Evolutionary conservation across 768 basidiomycete genomes (phyloP).

Genomic region (Baorangia bicolor): DNA sequence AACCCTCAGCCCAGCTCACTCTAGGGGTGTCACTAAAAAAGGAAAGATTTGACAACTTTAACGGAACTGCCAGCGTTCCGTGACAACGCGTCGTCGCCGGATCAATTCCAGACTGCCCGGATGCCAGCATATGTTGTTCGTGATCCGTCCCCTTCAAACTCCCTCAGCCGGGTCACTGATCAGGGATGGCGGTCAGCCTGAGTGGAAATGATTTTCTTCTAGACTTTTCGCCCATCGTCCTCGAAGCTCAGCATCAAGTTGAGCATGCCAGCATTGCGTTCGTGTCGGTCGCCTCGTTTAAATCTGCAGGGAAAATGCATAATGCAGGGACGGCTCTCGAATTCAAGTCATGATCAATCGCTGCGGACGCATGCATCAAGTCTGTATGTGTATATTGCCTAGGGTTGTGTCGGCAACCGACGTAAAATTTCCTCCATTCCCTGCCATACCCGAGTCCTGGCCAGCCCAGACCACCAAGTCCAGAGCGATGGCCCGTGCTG

Average conservation of each 20-base stretch:
- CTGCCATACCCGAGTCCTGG: not conserved
- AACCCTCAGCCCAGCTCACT: too few species aligned
- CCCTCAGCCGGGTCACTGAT: not conserved
- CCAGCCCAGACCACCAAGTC: not conserved
- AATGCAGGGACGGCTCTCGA: too few species aligned
- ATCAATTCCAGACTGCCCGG: too few species aligned
- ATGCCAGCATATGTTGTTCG: not conserved
- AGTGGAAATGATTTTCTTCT: not conserved
- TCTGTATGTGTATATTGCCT: too few species aligned
- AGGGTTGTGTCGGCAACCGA: not conserved
- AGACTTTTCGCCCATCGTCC: not conserved
- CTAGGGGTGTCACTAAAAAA: too few species aligned
- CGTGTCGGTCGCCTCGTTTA: not conserved
- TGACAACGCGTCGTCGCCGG: too few species aligned
- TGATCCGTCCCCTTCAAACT: too few species aligned
- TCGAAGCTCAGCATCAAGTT: not conserved
- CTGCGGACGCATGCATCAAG: too few species aligned
- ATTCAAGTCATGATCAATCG: too few species aligned
- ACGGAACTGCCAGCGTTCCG: too few species aligned
- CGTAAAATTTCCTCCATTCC: not conserved
- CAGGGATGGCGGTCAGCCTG: too few species aligned
- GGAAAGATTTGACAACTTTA: too few species aligned
- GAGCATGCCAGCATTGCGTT: not conserved
- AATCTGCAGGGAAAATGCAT: not conserved
- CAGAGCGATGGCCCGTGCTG: not conserved